Conservation (phyloP, 1,284 basidiomycete species). For the Rhizoctonia solani region DNA sequence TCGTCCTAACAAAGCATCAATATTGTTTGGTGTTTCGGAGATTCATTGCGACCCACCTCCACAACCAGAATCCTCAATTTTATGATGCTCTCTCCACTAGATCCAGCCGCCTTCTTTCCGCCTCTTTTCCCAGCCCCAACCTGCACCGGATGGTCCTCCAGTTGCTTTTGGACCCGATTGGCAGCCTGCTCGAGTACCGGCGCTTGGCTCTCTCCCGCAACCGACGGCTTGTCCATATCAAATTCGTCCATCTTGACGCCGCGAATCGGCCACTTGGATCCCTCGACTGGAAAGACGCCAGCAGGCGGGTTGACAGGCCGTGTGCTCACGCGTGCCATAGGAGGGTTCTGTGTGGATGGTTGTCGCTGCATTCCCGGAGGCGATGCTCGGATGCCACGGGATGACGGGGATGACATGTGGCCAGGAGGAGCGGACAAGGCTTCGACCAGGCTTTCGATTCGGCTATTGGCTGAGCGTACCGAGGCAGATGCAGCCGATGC, state of each 20-base stretch:
- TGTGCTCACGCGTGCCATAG: neutral
- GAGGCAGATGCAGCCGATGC: conserved; percentile 25
- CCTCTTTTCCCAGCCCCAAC: conserved; percentile 12
- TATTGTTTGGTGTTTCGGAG: neutral
- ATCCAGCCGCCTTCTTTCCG: neutral
- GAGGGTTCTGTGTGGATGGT: neutral
- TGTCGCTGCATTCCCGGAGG: conserved; percentile 20
- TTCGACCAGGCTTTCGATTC: conserved; percentile 67
- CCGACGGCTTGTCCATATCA: conserved; percentile 44
- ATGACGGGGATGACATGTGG: conserved; percentile 45
- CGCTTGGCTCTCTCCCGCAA: conserved; percentile 34
- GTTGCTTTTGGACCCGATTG: conserved; percentile 11
- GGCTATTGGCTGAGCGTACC: conserved; percentile 19
- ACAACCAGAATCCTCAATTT: conserved; percentile 68
- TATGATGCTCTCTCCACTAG: too few species aligned
- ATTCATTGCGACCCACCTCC: conserved; percentile 55
- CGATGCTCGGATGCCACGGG: conserved; percentile 4
- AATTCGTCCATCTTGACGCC: conserved; percentile 52
- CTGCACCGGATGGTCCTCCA: conserved; percentile 11
- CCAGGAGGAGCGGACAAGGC: conserved; percentile 53
- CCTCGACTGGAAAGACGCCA: conserved; percentile 47
- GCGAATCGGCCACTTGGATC: conserved; percentile 48
- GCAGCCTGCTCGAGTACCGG: conserved; percentile 20
- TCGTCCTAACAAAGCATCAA: conserved; percentile 58
- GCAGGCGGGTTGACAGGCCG: conserved; percentile 30